phyloP scores from a whole-genome alignment of 495 filamentous ascomycete species.

The Penicillium psychrofluorescens region DNA sequence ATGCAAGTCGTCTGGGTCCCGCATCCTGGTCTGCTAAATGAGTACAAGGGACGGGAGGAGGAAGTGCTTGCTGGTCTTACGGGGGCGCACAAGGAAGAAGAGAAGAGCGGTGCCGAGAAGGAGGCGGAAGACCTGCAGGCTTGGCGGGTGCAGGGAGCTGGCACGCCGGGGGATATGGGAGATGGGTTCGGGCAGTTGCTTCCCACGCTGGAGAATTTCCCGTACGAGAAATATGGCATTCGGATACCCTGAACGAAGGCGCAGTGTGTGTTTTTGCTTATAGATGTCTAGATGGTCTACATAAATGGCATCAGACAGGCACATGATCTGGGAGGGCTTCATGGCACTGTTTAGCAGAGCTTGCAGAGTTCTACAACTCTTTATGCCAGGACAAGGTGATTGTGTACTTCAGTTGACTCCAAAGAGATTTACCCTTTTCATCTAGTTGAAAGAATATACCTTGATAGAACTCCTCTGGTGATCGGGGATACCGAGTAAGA shows the following conservation, averaged over 20 bases:
- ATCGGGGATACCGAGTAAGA: too few species aligned
- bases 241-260: conserved; percentile 6
- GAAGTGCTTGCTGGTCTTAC: conserved; percentile 81
- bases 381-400: too few species aligned
- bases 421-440: too few species aligned
- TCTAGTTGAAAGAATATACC: too few species aligned
- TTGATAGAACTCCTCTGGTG: too few species aligned
- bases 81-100: conserved; percentile 55
- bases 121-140: conserved; percentile 33
- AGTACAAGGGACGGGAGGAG: conserved; percentile 67
- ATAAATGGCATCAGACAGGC: too few species aligned
- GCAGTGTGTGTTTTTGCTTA: too few species aligned
- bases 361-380: too few species aligned
- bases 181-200: conserved; percentile 71
- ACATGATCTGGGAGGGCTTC: too few species aligned
- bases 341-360: too few species aligned
- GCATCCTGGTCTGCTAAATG: conserved; percentile 68
- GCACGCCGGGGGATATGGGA: conserved; percentile 42
- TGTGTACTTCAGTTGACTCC: too few species aligned
- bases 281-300: too few species aligned
- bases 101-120: conserved; percentile 37
- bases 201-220: conserved; percentile 58
- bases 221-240: conserved; percentile 68
- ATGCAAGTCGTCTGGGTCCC: conserved; percentile 96
- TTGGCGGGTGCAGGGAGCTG: conserved; percentile 40